phyloP scores from a whole-genome alignment of 768 basidiomycete species.

The Cystoderma amianthinum region DNA sequence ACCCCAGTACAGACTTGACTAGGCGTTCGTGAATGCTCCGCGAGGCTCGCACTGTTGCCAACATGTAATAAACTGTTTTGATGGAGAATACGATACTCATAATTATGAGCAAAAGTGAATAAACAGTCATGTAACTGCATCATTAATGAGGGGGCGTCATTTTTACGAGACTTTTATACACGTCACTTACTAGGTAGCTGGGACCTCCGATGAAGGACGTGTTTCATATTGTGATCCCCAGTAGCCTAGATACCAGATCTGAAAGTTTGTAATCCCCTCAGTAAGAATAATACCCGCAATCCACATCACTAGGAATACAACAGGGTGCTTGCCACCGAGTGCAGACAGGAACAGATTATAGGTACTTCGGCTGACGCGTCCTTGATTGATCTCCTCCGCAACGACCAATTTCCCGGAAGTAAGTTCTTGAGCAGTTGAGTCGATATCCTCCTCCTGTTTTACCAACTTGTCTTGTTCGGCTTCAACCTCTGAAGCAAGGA shows the following conservation, averaged over 20 bases:
- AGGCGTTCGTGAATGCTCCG: conserved; percentile 43
- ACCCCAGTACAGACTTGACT: conserved; percentile 44
- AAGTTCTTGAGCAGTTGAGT: background rate
- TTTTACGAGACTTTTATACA: no score
- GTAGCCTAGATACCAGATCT: conserved; percentile 39
- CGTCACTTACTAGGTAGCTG: conserved; percentile 29
- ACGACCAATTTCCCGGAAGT: conserved; percentile 48
- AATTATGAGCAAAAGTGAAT: conserved; percentile 4
- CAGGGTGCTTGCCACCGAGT: conserved; percentile 22
- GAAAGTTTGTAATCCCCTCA: conserved; percentile 17
- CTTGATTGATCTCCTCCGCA: conserved; percentile 54
- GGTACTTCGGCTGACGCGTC: conserved; percentile 48
- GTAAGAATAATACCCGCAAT: conserved; percentile 15
- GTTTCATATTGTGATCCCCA: conserved; percentile 37
- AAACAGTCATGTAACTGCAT: conserved; percentile 2
- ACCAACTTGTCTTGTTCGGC: background rate
- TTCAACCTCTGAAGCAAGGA: background rate
- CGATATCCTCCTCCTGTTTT: background rate
- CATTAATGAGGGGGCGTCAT: no score
- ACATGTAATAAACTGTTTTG: conserved; percentile 31
- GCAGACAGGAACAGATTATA: conserved; percentile 26
- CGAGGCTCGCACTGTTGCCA: conserved; percentile 45
- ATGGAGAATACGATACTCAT: conserved; percentile 20
- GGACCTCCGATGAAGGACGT: conserved; percentile 21
- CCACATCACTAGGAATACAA: conserved; percentile 25